Evolutionary conservation across 495 filamentous ascomycete species (phyloP).

Genomic region (Penicillium dipodomyicola): DNA sequence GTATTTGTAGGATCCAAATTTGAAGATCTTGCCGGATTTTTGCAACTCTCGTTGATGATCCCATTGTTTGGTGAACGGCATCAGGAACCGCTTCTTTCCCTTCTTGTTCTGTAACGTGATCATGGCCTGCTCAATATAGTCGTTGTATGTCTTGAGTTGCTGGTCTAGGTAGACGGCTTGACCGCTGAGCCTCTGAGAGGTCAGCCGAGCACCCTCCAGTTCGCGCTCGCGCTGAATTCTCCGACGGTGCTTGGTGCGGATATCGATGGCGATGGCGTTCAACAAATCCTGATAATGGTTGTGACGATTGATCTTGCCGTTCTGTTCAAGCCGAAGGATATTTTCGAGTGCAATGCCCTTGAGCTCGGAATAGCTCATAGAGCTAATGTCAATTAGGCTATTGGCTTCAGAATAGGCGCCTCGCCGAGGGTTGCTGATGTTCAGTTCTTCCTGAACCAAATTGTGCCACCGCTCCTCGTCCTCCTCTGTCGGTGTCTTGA

Average conservation of each 20-base stretch:
- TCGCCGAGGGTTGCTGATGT: constrained; percentile 62
- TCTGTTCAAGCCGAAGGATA: constrained; percentile 80
- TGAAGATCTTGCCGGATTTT: constrained; percentile 84
- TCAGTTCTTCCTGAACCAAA: constrained; percentile 80
- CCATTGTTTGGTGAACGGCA: constrained; percentile 98
- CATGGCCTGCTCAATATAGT: constrained; percentile 99
- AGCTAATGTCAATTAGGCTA: constrained; percentile 78
- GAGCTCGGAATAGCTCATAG: constrained; percentile 86
- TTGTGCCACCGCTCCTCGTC: constrained; percentile 86
- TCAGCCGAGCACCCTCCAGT: constrained; percentile 81
- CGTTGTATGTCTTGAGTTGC: constrained; percentile 95
- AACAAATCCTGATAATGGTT: constrained; percentile 96
- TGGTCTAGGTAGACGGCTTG: constrained; percentile 91
- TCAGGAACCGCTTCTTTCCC: constrained; percentile 88
- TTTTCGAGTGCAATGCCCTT: constrained; percentile 94
- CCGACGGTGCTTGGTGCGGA: constrained; percentile 91
- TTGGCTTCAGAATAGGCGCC: constrained; percentile 91
- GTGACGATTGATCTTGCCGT: constrained; percentile 80
- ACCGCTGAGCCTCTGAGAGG: constrained; percentile 78
- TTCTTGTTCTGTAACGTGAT: constrained; percentile 97
- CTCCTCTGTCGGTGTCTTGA: constrained; percentile 80
- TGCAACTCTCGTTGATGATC: constrained; percentile 96
- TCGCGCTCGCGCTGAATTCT: constrained; percentile 88
- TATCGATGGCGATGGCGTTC: constrained; percentile 94
- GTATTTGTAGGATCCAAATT: constrained; percentile 97